These are phyloP conservation scores for Mycena amicta DNA, from an alignment of 768 basidiomycete genomes.

Conservation along the genomic window DNA sequence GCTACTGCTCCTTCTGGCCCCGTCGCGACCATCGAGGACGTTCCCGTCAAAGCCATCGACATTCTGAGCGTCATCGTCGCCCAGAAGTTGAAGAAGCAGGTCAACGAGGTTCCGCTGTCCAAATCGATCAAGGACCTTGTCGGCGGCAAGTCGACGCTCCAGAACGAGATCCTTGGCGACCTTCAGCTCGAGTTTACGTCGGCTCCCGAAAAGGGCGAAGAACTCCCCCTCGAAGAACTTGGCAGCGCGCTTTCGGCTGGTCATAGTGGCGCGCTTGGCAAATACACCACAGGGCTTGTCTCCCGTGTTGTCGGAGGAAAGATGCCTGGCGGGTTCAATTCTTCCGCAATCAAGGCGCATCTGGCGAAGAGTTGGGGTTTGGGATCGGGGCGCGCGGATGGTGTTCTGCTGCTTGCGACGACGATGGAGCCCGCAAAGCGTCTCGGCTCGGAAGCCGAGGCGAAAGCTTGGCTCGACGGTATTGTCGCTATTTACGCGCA, in stretches of 20 bases:
- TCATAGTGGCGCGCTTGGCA: slow-evolving; percentile 86
- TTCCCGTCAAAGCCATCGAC: slow-evolving; percentile 88
- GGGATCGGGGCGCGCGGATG: slow-evolving; percentile 88
- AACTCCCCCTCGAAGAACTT: slow-evolving; percentile 93
- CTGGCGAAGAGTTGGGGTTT: slow-evolving; percentile 94
- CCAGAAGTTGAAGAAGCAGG: slow-evolving; percentile 96
- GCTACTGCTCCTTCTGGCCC: slow-evolving; percentile 58
- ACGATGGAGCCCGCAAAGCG: slow-evolving; percentile 95
- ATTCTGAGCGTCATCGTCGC: slow-evolving; percentile 88
- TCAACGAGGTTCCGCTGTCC: slow-evolving; percentile 83
- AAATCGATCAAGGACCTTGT: slow-evolving; percentile 99
- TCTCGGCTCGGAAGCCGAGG: slow-evolving; percentile 86
- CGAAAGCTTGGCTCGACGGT: slow-evolving; percentile 89
- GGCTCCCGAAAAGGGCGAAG: slow-evolving; percentile 98
- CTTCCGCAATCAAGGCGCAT: slow-evolving; percentile 86
- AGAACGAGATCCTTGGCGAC: slow-evolving; percentile 98
- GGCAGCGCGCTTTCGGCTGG: slow-evolving; percentile 82
- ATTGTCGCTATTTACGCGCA: slow-evolving; percentile 86
- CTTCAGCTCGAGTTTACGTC: slow-evolving; percentile 93
- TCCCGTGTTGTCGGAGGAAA: slow-evolving; percentile 92
- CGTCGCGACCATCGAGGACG: slow-evolving; percentile 82
- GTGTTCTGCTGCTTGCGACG: slow-evolving; percentile 85
- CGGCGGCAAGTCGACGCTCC: slow-evolving; percentile 96
- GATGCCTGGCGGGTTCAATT: slow-evolving; percentile 99
- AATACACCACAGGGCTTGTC: slow-evolving; percentile 88